Evolutionary conservation across 2,329 filamentous ascomycete species (phyloP), one percentile per base, ranked within the genome.

Genomic region (Alternaria ventricosa): DNA sequence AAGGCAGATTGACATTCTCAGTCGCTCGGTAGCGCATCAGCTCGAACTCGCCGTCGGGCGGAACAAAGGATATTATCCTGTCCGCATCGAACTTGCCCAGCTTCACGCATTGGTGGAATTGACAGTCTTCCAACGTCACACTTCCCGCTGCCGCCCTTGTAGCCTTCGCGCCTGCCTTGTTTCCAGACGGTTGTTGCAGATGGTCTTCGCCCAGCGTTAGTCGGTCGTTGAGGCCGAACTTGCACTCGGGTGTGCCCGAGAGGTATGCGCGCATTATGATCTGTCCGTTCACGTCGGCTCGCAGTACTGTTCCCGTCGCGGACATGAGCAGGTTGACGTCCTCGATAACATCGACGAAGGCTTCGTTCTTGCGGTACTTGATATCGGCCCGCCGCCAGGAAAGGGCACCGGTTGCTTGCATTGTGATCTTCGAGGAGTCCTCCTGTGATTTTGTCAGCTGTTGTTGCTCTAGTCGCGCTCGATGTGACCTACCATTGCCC

Each of bases 261-360:
- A 99, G 90, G 78, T 99, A 99, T 64, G 96, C 96, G 74, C 96
- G 93, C 96, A 99, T 99, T 75, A 99, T 89, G 75, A 99, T 99
- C 79, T 98, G 94, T 55, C 96, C 96, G 55, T 93, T 97, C 57
- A 99, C 96, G 76, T 99, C 96, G 67, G 96, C 96, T 69, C 96
- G 92, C 12, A 99, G 87, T 27, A 99, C 94, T 22, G 94, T 95
- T 28, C 96, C 96, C 0, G 94, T 96, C 6, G 96, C 96, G n/a
- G 95, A 98, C 92, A 99, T 97, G 76, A 99, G 90, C 63, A 99
- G 87, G 81, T 99, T 99, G 75, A 99, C 95, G 77, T 99, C 96
- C 82, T 99, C 96, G 76, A 99, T 99, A 18, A 99, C 96, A 81
- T 99, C 96, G 71, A 99, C 96, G 77, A 99, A 99, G 30, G 96